Conservation (phyloP, 257 asterid genomes). For the Echium plantagineum region DNA sequence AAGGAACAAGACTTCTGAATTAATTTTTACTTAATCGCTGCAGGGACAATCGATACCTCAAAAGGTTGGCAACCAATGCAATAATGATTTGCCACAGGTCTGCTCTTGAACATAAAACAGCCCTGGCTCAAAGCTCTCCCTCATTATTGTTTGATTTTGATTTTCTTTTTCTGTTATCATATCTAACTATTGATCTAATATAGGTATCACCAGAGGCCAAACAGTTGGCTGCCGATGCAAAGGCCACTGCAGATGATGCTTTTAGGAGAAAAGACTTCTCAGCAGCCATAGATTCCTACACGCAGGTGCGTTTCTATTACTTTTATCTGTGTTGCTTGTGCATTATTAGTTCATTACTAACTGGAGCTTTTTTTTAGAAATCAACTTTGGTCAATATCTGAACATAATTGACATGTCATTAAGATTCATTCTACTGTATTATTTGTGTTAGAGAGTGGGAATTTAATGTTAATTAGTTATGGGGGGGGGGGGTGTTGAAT, state of each 20-base stretch:
- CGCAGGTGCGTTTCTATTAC: slow-evolving; percentile 47
- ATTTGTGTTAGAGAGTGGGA: too few relatives aligned
- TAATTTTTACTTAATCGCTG: slow-evolving; percentile 7
- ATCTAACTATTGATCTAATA: too few relatives aligned
- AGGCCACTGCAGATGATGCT: slow-evolving; percentile 77
- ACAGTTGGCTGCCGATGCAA: slow-evolving; percentile 76
- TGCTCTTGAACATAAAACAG: background rate
- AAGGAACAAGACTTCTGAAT: background rate
- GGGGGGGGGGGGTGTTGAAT: too few relatives aligned
- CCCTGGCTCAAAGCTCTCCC: background rate
- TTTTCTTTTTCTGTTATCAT: background rate
- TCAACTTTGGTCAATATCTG: too few relatives aligned
- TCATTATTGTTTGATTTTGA: too few relatives aligned
- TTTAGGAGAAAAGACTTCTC: slow-evolving; percentile 56
- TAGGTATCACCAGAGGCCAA: slow-evolving; percentile 82
- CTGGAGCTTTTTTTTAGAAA: too few relatives aligned
- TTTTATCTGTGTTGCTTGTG: background rate
- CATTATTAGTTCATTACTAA: too few relatives aligned
- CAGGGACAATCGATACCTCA: slow-evolving; percentile 38
- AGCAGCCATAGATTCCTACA: slow-evolving; percentile 76
- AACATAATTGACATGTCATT: too few relatives aligned
- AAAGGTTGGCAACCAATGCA: slow-evolving; percentile 26
- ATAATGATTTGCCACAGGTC: slow-evolving; percentile 59
- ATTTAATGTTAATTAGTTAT: too few relatives aligned
- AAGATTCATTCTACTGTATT: too few relatives aligned